Evolutionary conservation across 2,329 filamentous ascomycete genomes (phyloP).

Genomic region (Leptographium wingfieldii): DNA sequence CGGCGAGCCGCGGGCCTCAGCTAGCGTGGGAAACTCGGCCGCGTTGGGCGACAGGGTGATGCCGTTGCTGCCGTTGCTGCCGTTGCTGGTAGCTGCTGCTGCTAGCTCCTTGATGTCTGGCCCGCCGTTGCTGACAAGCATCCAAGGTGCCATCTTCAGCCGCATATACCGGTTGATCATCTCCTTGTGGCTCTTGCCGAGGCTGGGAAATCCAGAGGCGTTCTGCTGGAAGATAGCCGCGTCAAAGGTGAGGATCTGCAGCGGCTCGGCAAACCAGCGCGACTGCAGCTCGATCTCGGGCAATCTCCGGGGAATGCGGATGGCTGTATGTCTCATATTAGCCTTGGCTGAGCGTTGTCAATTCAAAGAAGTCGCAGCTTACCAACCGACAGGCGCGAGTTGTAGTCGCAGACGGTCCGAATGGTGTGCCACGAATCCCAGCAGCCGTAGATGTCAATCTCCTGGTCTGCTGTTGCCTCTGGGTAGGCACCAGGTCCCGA

Average conservation of each 20-base stretch:
- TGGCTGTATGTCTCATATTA: conserved; percentile 23
- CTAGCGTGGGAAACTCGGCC: conserved; percentile 53
- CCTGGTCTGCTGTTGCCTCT: conserved; percentile 26
- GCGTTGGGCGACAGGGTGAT: conserved; percentile 7
- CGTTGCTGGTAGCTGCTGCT: neutral
- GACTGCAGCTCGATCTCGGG: conserved; percentile 49
- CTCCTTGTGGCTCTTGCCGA: conserved; percentile 47
- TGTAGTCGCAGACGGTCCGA: conserved; percentile 75
- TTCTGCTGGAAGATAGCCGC: conserved; percentile 46
- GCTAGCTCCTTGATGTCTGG: conserved; percentile 25
- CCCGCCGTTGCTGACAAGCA: conserved; percentile 50
- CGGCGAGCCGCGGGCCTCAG: conserved; percentile 43
- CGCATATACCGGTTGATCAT: conserved; percentile 52
- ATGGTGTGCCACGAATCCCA: conserved; percentile 96
- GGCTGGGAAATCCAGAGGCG: conserved; percentile 46
- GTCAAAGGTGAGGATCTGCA: conserved; percentile 47
- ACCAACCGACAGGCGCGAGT: conserved; percentile 71
- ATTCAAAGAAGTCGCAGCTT: conserved; percentile 25
- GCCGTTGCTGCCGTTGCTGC: conserved; percentile 9
- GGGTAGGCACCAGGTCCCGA: conserved; percentile 27
- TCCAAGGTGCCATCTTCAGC: conserved; percentile 48
- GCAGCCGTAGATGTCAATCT: conserved; percentile 59
- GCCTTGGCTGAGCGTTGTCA: neutral
- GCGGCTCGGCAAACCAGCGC: conserved; percentile 57
- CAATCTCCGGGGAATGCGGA: conserved; percentile 45